Base-by-base conservation (phyloP, 2,329 filamentous ascomycete species). In the Botrytis porri region DNA sequence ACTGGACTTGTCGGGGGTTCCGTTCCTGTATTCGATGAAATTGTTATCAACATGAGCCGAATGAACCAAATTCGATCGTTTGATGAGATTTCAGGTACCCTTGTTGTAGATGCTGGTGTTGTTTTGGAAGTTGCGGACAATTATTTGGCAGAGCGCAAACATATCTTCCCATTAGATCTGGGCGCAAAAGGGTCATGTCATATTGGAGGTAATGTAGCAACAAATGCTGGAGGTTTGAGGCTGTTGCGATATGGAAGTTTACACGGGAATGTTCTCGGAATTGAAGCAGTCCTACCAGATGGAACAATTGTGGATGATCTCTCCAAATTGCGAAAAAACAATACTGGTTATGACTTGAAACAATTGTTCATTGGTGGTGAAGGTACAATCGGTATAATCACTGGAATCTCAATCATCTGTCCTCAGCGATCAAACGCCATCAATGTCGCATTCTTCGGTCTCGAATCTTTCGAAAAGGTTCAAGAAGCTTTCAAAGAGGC, bases 181-280 rank as follows among this genome's bases (percentile, higher is more conserved):
- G 97, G 95, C 71, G 96, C 96, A 22, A 99, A 99, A 84, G 96
- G 96, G 3, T 97, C 94, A 10, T 98, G 96, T 83, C 95, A 98
- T 74, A 92, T 99, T 76, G 96, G 97, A 77, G 96, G 96, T 69
- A 99, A 98, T 81, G 91, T 99, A 14, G 91, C 96, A 8, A 98
- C 96, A 41, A 99, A 99, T 80, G 96, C 97, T 29, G 96, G 96
- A 74, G 96, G 96, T 16, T 85, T 99, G 75, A 89, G 96, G 72
- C 86, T 99, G 48, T 86, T 99, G 70, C 89, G 96, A 61, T 99
- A 99, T 82, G 96, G 96, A 69, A 97, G 93, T 82, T 85, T 99
- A 76, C 96, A 99, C 83, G 96, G 96, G 35, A 98, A 88, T 73
- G 94, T 98, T 2, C 87, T 99, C 25, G 96, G 96, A 39, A 86